Evolutionary conservation across 768 basidiomycete genomes (phyloP).

Genomic region (Inosperma sp.): DNA sequence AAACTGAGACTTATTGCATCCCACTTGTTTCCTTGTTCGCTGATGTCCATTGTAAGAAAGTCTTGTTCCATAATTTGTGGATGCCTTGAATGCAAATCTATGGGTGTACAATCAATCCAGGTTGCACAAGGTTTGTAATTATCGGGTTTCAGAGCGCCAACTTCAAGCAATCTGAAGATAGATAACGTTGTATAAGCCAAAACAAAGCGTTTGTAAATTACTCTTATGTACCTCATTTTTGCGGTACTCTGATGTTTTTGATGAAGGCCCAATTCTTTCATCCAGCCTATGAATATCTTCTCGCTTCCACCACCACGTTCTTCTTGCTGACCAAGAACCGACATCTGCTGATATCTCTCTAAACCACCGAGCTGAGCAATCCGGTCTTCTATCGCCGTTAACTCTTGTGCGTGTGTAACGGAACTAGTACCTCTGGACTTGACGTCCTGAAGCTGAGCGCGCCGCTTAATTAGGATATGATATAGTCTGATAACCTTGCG

Average conservation of each 20-base stretch:
- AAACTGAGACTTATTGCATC: constrained; percentile 81
- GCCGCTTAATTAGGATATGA: constrained; percentile 73
- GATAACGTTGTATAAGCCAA: neutral
- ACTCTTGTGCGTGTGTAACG: constrained; percentile 27
- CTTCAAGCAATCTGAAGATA: constrained; percentile 67
- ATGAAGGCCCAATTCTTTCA: constrained; percentile 49
- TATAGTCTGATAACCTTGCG: constrained; percentile 74
- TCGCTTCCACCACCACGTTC: constrained; percentile 90
- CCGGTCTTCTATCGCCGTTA: constrained; percentile 53
- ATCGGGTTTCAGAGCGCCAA: constrained; percentile 81
- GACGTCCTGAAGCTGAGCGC: constrained; percentile 45
- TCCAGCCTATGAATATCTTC: constrained; percentile 71
- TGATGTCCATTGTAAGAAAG: constrained; percentile 61
- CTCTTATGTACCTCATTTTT: constrained; percentile 35
- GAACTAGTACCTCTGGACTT: constrained; percentile 13
- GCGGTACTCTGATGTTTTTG: constrained; percentile 19
- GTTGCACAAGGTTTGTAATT: constrained; percentile 63
- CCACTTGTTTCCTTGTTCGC: constrained; percentile 55
- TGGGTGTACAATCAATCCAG: constrained; percentile 73
- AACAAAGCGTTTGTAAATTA: neutral
- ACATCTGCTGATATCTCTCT: constrained; percentile 78
- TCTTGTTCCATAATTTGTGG: constrained; percentile 82
- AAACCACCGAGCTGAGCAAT: constrained; percentile 74
- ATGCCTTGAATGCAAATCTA: constrained; percentile 83
- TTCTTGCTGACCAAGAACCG: constrained; percentile 69